phyloP scores from a whole-genome alignment of 192 early-diverging fungal genomes.

The Phlyctochytrium arcticum region DNA sequence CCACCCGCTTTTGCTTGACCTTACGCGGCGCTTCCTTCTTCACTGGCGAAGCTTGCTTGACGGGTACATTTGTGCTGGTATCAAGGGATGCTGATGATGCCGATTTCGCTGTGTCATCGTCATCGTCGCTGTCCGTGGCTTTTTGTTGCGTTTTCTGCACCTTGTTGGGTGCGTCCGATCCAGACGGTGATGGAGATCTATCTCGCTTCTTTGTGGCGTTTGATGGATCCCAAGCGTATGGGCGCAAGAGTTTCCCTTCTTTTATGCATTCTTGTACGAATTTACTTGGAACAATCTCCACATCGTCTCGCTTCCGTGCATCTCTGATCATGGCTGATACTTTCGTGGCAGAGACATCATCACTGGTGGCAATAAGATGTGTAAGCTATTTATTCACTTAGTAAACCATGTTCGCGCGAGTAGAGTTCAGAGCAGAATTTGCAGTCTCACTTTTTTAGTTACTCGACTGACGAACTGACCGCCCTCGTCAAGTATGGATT shows the following conservation, averaged over 20 bases:
- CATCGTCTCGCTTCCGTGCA: background rate
- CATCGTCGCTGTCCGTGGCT: background rate
- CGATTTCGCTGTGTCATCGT: background rate
- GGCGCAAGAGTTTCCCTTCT: background rate
- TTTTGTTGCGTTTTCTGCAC: conserved; percentile 4
- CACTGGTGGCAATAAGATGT: conserved; percentile 12
- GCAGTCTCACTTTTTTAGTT: no score
- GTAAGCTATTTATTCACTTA: conserved; percentile 14
- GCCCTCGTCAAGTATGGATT: no score
- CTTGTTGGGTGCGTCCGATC: background rate
- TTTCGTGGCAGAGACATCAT: conserved; percentile 6
- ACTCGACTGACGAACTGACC: no score
- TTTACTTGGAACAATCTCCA: conserved; percentile 3
- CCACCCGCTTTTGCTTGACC: background rate
- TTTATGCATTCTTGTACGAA: conserved; percentile 4
- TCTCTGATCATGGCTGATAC: conserved; percentile 1
- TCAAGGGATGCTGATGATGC: conserved; percentile 5
- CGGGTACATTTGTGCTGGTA: conserved; percentile 21
- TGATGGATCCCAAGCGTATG: background rate
- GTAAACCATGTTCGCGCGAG: no score
- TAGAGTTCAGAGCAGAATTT: no score
- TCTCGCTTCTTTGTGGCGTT: background rate
- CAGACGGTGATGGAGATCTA: background rate
- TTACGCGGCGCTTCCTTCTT: conserved; percentile 38
- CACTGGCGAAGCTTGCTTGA: conserved; percentile 27